Conservation (phyloP, 441 rosid species). For the Erysimum cheiri region DNA sequence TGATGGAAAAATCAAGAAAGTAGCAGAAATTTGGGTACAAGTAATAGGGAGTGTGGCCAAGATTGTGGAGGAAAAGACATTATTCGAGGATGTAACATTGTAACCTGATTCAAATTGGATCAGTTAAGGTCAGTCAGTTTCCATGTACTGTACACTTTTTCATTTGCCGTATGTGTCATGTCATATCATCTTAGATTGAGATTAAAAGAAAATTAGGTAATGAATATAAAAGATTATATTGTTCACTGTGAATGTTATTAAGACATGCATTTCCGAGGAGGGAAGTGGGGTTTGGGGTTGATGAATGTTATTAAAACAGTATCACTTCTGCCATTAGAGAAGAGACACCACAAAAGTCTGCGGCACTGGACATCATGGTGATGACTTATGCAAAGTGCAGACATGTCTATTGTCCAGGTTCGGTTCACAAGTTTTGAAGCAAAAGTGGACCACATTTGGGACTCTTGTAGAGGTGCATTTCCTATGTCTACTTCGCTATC, state of each 20-base stretch:
- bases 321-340: neutral
- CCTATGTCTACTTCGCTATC: too few species aligned
- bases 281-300: too few species aligned
- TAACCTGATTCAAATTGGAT: neutral
- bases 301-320: too few species aligned
- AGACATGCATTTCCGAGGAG: neutral
- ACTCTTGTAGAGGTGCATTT: neutral
- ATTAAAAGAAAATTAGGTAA: neutral
- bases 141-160: neutral
- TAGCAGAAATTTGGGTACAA: constrained; percentile 79
- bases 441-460: neutral
- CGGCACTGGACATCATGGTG: neutral
- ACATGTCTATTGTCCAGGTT: neutral
- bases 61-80: constrained; percentile 58
- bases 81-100: constrained; percentile 49
- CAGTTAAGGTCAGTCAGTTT: neutral
- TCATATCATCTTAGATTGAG: neutral
- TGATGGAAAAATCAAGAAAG: constrained; percentile 63
- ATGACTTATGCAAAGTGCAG: neutral
- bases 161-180: neutral
- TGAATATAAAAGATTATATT: neutral
- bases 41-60: constrained; percentile 52
- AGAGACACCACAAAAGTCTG: neutral
- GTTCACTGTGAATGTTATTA: neutral
- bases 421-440: neutral